Percentiles rank a stretch among this genome's conserved stretches.
Conservation (phyloP, 129 eudicot species). For the Oenanthe sinensis region DNA sequence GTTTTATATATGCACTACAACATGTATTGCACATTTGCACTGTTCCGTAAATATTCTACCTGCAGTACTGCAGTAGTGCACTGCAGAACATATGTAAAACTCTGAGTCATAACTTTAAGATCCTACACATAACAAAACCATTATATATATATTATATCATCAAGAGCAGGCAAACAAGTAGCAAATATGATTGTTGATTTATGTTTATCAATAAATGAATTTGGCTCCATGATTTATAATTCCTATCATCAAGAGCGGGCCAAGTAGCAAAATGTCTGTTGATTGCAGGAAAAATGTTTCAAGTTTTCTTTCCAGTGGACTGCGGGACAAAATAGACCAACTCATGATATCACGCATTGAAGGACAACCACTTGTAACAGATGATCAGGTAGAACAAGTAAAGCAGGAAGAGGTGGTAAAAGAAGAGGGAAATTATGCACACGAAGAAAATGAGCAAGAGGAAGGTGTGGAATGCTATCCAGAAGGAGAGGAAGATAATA, state of each 20-base stretch:
- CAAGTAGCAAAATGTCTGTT: background rate
- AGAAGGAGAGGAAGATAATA: conserved; percentile 24
- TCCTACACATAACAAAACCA: no score
- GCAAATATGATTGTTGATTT: background rate
- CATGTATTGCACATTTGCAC: no score
- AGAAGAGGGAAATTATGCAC: conserved; percentile 18
- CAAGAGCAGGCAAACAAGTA: background rate
- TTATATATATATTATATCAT: background rate
- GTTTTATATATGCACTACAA: no score
- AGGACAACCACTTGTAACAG: conserved; percentile 10
- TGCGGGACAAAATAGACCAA: conserved; percentile 43
- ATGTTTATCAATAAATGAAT: background rate
- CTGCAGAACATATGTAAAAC: no score
- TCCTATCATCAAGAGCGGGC: background rate
- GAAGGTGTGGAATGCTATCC: conserved; percentile 7
- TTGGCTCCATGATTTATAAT: background rate
- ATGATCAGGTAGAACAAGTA: conserved; percentile 10
- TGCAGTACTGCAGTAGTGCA: no score
- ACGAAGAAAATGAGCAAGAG: conserved; percentile 1
- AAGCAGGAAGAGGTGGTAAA: conserved; percentile 2
- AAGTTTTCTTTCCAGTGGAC: conserved; percentile 47
- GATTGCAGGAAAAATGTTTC: conserved; percentile 59
- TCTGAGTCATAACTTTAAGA: no score
- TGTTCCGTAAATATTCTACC: no score
- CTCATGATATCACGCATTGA: conserved; percentile 47